Percentiles rank a stretch among this genome's conserved stretches.
phyloP scores from a whole-genome alignment of 768 basidiomycete genomes.

The Cytidiella melzeri region DNA sequence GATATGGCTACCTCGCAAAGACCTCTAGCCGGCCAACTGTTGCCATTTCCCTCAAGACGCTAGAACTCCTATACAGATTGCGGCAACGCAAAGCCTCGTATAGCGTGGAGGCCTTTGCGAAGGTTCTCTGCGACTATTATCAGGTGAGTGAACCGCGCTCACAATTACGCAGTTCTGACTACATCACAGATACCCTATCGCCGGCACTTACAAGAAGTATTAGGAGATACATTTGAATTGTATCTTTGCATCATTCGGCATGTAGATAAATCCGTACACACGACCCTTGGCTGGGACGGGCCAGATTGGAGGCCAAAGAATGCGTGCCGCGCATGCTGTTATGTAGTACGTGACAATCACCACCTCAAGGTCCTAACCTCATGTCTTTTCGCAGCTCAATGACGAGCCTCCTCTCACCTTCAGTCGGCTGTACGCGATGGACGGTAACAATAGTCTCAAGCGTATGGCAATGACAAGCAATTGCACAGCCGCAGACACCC shows the following conservation, averaged over 20 bases:
- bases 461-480: conserved; percentile 19
- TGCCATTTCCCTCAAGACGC: conserved; percentile 1
- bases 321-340: conserved; percentile 32
- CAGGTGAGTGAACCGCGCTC: background rate
- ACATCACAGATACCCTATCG: conserved; percentile 23
- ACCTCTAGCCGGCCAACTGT: background rate
- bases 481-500: conserved; percentile 15
- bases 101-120: conserved; percentile 5
- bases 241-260: conserved; percentile 25
- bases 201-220: conserved; percentile 14
- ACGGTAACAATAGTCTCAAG: conserved; percentile 18
- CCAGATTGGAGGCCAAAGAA: conserved; percentile 29
- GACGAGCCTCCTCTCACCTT: conserved; percentile 25
- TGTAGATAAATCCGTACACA: conserved; percentile 17
- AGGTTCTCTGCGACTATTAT: conserved; percentile 5
- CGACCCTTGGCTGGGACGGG: conserved; percentile 22
- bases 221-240: conserved; percentile 30
- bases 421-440: conserved; percentile 17
- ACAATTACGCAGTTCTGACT: background rate
- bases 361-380: background rate
- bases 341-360: conserved; percentile 21
- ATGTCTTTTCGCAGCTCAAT: conserved; percentile 17
- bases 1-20: background rate
- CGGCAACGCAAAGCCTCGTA: conserved; percentile 4
- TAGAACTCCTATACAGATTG: background rate